Percentiles rank a stretch among this genome's conserved stretches.
Evolutionary conservation across 2,329 filamentous ascomycete species (phyloP).

Genomic region (Microdochium bolleyi): DNA sequence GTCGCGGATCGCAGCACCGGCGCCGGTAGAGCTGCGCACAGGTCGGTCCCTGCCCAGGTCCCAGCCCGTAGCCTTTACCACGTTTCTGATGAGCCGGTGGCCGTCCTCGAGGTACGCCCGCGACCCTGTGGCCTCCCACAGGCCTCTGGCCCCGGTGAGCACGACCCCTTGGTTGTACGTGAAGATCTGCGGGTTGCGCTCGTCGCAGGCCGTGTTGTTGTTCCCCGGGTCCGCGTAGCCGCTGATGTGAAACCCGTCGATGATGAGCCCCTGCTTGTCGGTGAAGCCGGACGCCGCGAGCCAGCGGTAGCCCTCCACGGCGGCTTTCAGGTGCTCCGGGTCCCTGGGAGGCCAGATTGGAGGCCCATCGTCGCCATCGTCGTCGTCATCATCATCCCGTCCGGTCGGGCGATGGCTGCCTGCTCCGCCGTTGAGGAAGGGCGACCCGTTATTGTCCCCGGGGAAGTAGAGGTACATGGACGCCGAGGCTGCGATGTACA

Average conservation of each 20-base stretch:
- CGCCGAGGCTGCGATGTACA: slow-evolving; percentile 78
- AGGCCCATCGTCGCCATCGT: slow-evolving; percentile 15
- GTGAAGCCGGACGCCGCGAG: slow-evolving; percentile 74
- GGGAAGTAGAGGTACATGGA: slow-evolving; percentile 88
- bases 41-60: slow-evolving; percentile 26
- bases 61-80: slow-evolving; percentile 76
- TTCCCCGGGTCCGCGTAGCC: slow-evolving; percentile 50
- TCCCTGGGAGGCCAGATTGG: slow-evolving; percentile 35
- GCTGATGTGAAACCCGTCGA: slow-evolving; percentile 82
- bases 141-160: slow-evolving; percentile 69
- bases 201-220: slow-evolving; percentile 68
- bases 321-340: slow-evolving; percentile 61
- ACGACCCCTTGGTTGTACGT: slow-evolving; percentile 95
- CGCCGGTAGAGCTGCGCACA: background rate
- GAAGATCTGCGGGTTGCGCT: slow-evolving; percentile 81
- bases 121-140: slow-evolving; percentile 74
- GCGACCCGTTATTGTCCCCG: slow-evolving; percentile 66
- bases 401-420: background rate
- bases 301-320: slow-evolving; percentile 75
- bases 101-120: slow-evolving; percentile 67
- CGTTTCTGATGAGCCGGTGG: slow-evolving; percentile 65
- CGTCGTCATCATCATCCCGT: background rate
- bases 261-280: slow-evolving; percentile 65
- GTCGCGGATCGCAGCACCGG: background rate
- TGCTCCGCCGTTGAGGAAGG: slow-evolving; percentile 39